Base-by-base conservation (phyloP, 345 rosid species). In the Eucalyptus regnans region DNA sequence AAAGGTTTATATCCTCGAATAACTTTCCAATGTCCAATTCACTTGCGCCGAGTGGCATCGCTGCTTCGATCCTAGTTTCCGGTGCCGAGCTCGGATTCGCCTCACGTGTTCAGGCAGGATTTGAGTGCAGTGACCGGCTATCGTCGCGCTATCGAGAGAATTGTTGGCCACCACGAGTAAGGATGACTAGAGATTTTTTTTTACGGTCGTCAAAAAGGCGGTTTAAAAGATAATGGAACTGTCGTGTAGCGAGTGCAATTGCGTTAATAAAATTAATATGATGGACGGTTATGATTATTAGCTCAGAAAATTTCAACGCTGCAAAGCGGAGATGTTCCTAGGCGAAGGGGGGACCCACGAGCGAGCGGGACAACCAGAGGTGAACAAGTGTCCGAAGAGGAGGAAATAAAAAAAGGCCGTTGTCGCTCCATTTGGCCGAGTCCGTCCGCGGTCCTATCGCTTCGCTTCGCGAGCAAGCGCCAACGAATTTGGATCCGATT, bases 401-500 rank as follows among this genome's bases (percentile, higher is more conserved):
- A 56, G 6, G 62, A 56, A 23, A 56, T 56, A 9, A 2, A 31
- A 2, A n/a, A 4, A 1, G 3, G 6, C 3, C 81, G 81, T 20
- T 71, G 3, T 7, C 13, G 46, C 14, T 20, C 14, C 81, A 18
- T 37, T 76, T 76, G 83, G 83, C 83, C 29, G 4, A 11, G 48
- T 18, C 15, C 83, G 27, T 20, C 48, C 8, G 0, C 48, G 27
- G 83, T 20, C 83, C 48, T 44, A 41, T 76, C 83, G 48, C 83
- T 37, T 20, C 83, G 83, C 48, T 76, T 76, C 83, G 1, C 83
- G 60, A 90, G 58, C 87, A 90, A 90, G 94, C 93, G 93, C 94
- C 95, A 92, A 89, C 92, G 93, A 92, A 90, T 94, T 91, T 92
- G 95, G 94, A 93, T 95, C 95, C 91, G 81, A 79, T 91, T 89